Conservation (phyloP, 345 rosid species). For the Cardamine occulta region DNA sequence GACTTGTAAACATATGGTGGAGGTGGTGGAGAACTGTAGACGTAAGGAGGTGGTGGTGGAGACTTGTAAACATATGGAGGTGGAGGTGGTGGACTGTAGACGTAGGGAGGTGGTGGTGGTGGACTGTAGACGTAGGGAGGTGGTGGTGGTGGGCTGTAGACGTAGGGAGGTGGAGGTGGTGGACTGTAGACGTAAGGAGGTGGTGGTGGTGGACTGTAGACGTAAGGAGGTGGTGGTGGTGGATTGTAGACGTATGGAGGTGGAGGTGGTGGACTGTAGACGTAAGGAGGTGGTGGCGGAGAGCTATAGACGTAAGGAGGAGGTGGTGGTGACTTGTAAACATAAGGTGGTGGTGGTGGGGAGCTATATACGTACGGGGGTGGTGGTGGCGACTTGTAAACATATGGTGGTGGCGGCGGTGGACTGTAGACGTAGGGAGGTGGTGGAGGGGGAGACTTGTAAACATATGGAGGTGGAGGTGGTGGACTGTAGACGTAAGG, state of each 20-base stretch:
- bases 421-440: neutral
- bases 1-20: neutral
- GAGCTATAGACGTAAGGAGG: neutral
- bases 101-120: neutral
- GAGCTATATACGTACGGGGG: neutral
- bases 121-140: slow-evolving; percentile 22
- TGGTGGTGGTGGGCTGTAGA: neutral
- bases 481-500: neutral
- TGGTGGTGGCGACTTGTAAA: neutral
- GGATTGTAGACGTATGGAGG: neutral
- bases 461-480: neutral
- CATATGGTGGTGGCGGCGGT: neutral
- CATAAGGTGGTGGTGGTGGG: neutral
- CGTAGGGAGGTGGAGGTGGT: slow-evolving; percentile 11
- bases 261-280: slow-evolving; percentile 7
- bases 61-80: neutral
- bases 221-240: slow-evolving; percentile 1
- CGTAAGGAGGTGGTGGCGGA: slow-evolving; percentile 8
- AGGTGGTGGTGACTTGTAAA: neutral
- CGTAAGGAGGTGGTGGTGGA: neutral
- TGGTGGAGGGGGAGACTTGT: neutral
- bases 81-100: neutral
- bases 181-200: slow-evolving; percentile 16
- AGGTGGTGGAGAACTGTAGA: neutral
- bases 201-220: neutral